These are phyloP conservation scores for Cichorium intybus DNA, from an alignment of 140 eudicot species.

Conservation along the genomic window DNA sequence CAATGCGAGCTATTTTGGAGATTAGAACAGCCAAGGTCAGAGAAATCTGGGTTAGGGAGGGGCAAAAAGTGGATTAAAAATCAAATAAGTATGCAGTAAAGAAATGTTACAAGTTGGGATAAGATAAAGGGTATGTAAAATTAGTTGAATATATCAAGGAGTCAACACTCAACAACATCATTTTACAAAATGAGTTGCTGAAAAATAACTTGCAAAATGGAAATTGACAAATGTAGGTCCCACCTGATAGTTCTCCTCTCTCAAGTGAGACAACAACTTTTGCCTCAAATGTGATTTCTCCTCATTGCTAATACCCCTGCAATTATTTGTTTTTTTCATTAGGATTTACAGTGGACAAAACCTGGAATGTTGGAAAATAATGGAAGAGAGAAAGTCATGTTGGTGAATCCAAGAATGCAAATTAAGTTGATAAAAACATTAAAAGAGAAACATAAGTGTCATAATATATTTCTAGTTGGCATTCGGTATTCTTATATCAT, in stretches of 20 bases:
- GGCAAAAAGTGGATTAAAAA: conserved; percentile 12
- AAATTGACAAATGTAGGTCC: conserved; percentile 1
- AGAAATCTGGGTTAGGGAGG: conserved; percentile 57
- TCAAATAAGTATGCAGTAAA: background rate
- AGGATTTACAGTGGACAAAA: conserved; percentile 4
- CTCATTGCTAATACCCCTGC: conserved; percentile 85
- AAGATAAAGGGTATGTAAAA: conserved; percentile 1
- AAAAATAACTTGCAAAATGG: conserved; percentile 17
- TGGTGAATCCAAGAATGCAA: too few species aligned
- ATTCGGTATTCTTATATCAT: conserved; percentile 5
- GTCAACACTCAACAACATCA: too few species aligned
- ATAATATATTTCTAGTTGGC: too few species aligned
- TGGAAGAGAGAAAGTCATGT: background rate
- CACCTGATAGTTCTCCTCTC: conserved; percentile 97
- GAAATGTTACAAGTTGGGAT: background rate
- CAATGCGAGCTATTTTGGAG: conserved; percentile 93
- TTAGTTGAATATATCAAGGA: background rate
- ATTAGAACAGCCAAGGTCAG: conserved; percentile 82
- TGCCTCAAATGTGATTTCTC: conserved; percentile 79
- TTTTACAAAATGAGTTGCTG: background rate
- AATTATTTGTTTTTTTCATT: conserved; percentile 11
- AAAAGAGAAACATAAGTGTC: background rate
- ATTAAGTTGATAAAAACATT: background rate
- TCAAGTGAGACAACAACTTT: conserved; percentile 81
- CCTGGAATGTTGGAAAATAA: background rate